Percentiles rank a stretch among this genome's conserved stretches.
These are phyloP conservation scores for Nakataea oryzae DNA, from an alignment of 2,329 filamentous ascomycete genomes.

Conservation along the genomic window DNA sequence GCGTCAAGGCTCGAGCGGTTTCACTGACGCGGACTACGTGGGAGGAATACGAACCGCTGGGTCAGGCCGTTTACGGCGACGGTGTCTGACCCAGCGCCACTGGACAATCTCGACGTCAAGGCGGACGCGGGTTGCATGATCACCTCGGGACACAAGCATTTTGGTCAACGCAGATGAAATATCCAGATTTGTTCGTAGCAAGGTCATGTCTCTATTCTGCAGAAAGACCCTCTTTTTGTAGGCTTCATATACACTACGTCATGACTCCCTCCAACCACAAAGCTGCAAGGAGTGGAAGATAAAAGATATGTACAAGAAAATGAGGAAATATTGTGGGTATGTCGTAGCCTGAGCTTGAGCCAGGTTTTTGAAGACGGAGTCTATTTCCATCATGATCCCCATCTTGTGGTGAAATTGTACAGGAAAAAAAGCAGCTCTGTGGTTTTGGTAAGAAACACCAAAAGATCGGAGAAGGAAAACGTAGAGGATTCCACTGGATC, in stretches of 20 bases:
- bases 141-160: neutral
- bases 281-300: neutral
- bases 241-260: neutral
- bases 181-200: neutral
- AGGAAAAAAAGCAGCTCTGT: neutral
- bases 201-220: neutral
- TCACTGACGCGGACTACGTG: neutral
- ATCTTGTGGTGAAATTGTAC: neutral
- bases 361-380: neutral
- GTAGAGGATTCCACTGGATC: neutral
- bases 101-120: neutral
- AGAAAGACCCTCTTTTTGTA: neutral
- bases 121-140: neutral
- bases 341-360: neutral
- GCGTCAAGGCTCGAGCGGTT: neutral
- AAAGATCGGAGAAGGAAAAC: neutral
- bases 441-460: neutral
- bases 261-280: neutral
- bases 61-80: too few relatives aligned
- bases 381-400: neutral
- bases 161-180: neutral
- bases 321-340: neutral
- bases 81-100: too few relatives aligned
- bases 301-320: constrained; percentile 1
- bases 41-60: neutral